A percentile compares a stretch with the other conserved stretches of the same genome.
Conservation (phyloP, 148 eudicot genomes). For the Drosera capensis region DNA sequence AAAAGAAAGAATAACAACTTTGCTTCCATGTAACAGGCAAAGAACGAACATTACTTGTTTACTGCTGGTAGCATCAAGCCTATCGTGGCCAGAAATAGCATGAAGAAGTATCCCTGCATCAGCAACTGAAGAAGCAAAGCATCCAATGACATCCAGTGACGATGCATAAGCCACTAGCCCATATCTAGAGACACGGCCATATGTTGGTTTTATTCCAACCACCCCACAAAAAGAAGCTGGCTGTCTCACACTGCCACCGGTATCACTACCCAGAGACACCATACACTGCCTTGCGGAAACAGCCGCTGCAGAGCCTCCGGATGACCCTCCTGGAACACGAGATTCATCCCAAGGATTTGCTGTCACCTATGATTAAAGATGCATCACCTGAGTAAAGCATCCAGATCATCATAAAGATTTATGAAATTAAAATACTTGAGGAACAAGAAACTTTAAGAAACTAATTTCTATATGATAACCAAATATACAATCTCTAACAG, state of each 20-base stretch:
- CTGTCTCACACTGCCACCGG: constrained; percentile 98
- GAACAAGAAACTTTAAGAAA: not conserved
- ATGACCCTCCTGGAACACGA: constrained; percentile 97
- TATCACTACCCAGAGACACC: constrained; percentile 90
- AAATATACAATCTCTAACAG: too few species aligned
- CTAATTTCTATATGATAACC: not conserved
- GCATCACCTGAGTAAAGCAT: constrained; percentile 72
- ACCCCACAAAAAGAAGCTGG: constrained; percentile 99
- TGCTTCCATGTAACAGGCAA: not conserved
- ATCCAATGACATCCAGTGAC: constrained; percentile 90
- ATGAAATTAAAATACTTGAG: constrained; percentile 6
- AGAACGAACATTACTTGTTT: constrained; percentile 34
- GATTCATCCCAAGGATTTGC: constrained; percentile 96
- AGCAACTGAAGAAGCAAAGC: constrained; percentile 93
- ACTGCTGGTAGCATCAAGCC: constrained; percentile 83
- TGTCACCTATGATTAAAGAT: constrained; percentile 79
- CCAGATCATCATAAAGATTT: constrained; percentile 23
- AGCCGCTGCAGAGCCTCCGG: constrained; percentile 98
- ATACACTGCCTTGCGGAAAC: constrained; percentile 97
- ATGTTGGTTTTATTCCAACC: constrained; percentile 95
- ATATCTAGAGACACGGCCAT: constrained; percentile 96
- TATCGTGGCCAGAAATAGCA: constrained; percentile 83
- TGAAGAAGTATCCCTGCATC: constrained; percentile 84
- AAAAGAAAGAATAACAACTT: not conserved
- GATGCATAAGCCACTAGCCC: constrained; percentile 99